Base-by-base conservation (phyloP, 2,329 filamentous ascomycete genomes). In the Grosmannia clavigera region DNA sequence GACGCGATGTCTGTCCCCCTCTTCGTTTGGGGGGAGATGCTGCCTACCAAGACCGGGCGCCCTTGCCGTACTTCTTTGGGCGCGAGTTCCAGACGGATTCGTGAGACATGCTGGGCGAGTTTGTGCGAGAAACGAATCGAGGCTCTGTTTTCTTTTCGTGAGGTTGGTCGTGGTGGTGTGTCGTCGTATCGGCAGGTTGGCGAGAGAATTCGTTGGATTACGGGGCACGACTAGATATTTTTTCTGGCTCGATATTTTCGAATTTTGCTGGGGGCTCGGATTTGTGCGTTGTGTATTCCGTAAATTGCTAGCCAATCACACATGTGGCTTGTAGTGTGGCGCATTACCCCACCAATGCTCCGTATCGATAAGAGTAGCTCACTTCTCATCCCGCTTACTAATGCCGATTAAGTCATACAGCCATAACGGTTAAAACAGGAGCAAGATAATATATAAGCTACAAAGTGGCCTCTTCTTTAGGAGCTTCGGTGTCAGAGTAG, bases 31-130 rank as follows among this genome's bases (percentile, higher is more conserved):
- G 19, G 38, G 29, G 11, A 6, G 27, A 14, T 25, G 10, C 25
- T 11, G 4, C 70, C 76, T 91, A 96, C 92, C 92, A 96, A 76
- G 80, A 78, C 78, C 92, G 88, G 78, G 89, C 82, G 81, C 92
- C 92, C 86, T 96, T 96, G 83, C 92, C 92, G 85, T 95, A 96
- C 77, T 78, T 90, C 79, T 92, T 88, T 75, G 94, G 94, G 78
- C 94, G 92, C 74, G 91, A 96, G 87, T 95, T 96, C 92, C 92
- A 99, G 81, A 97, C 91, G 75, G 88, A 91, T 83, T 97, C 92
- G 91, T 82, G 81, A 80, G 79, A 82, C 81, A 82, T 83, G 70
- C 72, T 82, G 74, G 72, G 74, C 73, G 70, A 71, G 64, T 61
- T 60, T 43, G 33, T 60, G 59, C 52, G 60, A 60, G 52, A 48